Base-by-base conservation (phyloP, 2,329 filamentous ascomycete genomes). In the Fusarium austroafricanum region DNA sequence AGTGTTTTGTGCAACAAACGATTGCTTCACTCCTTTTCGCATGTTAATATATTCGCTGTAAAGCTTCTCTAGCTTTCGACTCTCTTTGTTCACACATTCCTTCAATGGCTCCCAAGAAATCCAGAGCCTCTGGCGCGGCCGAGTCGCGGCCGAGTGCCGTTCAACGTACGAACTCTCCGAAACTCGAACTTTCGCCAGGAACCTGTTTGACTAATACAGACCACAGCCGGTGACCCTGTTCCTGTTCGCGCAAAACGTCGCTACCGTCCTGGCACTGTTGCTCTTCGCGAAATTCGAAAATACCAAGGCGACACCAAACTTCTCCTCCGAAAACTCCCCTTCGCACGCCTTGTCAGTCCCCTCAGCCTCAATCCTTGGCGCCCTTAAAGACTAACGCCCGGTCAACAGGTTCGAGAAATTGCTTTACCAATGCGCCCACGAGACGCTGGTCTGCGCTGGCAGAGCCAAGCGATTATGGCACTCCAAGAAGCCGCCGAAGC, bases 401-500 rank as follows among this genome's bases (percentile, higher is more conserved):
- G 14, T 15, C 17, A 31, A 18, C 39, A 78, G 64, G 72, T 74
- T 56, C 89, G 91, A 79, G 92, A 94, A 81, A 92, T 94, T 70
- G 91, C 91, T 6, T 76, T 92, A 28, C 81, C 85, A 2, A 84
- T 90, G 63, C 88, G 89, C 18, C 86, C 88, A 6, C 79, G 80
- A 35, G 88, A 87, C 61, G 83, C 89, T 57, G 90, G 92, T 64
- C 89, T 98, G 79, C 89, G 95, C 72, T 99, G 96, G 94, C 96
- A 98, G 83, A 96, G 92, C 54, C 95, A 97, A 74, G 95, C 96
- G 50, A 96, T 98, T 75, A 89, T 92, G 75, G 95, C 95, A 14
- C 86, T 98, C 4, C 95, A 98, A 81, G 95, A 98, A 84, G 93
- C 95, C 15, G 89, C 94, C n/a, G 95, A 98, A 82, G 95, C 95